A percentile compares a stretch with the other conserved stretches of the same genome.
Conservation (phyloP, 768 basidiomycete species). For the Paxillus rubicundulus region DNA sequence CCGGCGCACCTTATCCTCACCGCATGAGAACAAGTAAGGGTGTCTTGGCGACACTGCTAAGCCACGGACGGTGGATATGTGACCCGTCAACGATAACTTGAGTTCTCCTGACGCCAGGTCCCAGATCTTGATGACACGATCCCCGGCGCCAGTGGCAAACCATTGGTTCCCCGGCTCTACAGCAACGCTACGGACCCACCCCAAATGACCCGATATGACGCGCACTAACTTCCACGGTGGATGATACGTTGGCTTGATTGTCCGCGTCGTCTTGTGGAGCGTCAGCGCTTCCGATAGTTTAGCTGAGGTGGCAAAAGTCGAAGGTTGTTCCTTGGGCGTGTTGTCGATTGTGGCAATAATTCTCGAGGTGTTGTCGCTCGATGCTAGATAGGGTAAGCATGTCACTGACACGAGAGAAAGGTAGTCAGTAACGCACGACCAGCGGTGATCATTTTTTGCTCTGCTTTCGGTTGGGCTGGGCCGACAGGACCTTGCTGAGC, state of each 20-base stretch:
- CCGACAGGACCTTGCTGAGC: constrained; percentile 81
- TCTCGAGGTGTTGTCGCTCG: constrained; percentile 47
- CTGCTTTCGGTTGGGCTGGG: constrained; percentile 67
- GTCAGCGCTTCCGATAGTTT: constrained; percentile 87
- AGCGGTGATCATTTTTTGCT: constrained; percentile 68
- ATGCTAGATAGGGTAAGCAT: constrained; percentile 24
- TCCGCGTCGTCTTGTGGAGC: constrained; percentile 90
- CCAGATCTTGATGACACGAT: constrained; percentile 99
- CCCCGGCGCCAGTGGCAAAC: constrained; percentile 98
- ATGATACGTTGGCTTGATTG: constrained; percentile 94
- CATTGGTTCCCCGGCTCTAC: constrained; percentile 98
- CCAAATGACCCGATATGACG: constrained; percentile 96
- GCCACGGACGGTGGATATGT: constrained; percentile 95
- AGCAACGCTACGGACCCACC: constrained; percentile 95
- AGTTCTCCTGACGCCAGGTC: constrained; percentile 96
- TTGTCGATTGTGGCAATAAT: constrained; percentile 77
- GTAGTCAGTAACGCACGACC: constrained; percentile 47
- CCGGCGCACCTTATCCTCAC: constrained; percentile 86
- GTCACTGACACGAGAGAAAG: background rate
- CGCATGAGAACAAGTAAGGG: constrained; percentile 96
- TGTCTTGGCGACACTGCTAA: constrained; percentile 90
- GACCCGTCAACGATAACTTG: constrained; percentile 94
- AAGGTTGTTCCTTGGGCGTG: constrained; percentile 62
- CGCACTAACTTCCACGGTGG: constrained; percentile 94
- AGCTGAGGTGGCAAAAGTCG: constrained; percentile 62